phyloP scores from a whole-genome alignment of 2,329 filamentous ascomycete species.

The Fusarium sp. region DNA sequence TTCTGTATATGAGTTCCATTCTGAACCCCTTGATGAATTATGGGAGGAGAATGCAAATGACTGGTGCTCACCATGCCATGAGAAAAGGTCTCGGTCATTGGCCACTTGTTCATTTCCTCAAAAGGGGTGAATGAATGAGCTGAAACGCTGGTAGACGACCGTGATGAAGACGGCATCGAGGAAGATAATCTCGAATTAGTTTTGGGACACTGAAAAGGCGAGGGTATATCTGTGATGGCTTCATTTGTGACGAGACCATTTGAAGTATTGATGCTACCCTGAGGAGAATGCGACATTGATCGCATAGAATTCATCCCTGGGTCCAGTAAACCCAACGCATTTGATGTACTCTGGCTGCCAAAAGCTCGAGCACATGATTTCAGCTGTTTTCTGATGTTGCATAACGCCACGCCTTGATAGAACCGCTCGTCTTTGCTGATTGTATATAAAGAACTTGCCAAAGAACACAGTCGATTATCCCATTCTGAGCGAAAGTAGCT shows the following conservation, averaged over 20 bases:
- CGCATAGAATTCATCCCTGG: conserved; percentile 31
- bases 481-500: conserved; percentile 40
- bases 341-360: conserved; percentile 29
- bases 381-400: conserved; percentile 48
- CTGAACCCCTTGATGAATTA: conserved; percentile 42
- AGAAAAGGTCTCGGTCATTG: conserved; percentile 41
- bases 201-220: conserved; percentile 33
- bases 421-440: conserved; percentile 49
- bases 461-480: conserved; percentile 42
- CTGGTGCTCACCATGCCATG: conserved; percentile 39
- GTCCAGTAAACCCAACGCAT: conserved; percentile 38
- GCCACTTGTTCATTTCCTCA: conserved; percentile 47
- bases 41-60: conserved; percentile 28
- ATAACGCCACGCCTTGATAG: conserved; percentile 43
- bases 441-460: conserved; percentile 46
- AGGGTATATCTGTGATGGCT: conserved; percentile 16
- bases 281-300: conserved; percentile 43
- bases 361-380: conserved; percentile 46
- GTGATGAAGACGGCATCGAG: conserved; percentile 43
- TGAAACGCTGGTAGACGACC: conserved; percentile 40
- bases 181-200: conserved; percentile 40
- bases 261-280: conserved; percentile 15
- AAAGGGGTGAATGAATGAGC: conserved; percentile 43
- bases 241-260: conserved; percentile 23
- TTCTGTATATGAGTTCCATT: conserved; percentile 45